A percentile compares a stretch with the other conserved stretches of the same genome.
Conservation (phyloP, 73 alveolate genomes). For the Paramecium caudatum region DNA sequence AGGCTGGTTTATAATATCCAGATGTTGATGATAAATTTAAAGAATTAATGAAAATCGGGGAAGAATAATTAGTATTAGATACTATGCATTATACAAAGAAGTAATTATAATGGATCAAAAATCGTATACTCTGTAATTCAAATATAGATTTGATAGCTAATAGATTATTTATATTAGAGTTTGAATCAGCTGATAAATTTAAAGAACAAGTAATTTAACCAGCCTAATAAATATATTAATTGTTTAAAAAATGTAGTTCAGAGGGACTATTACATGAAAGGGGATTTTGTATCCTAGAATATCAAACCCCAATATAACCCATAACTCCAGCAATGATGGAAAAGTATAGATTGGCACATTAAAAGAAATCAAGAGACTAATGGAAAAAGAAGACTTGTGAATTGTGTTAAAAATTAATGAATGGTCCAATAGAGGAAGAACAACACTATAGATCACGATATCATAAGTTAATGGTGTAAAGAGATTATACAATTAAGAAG, state of each 20-base stretch:
- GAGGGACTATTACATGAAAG: constrained; percentile 2
- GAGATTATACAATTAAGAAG: too few species aligned
- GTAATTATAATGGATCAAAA: constrained; percentile 68
- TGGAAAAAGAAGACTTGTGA: constrained; percentile 71
- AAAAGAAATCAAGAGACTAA: constrained; percentile 16
- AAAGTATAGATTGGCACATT: constrained; percentile 29
- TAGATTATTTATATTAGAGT: constrained; percentile 66
- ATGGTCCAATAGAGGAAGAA: constrained; percentile 62
- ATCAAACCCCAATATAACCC: background rate
- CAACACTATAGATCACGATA: constrained; percentile 36
- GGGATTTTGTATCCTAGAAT: background rate
- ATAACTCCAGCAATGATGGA: constrained; percentile 15
- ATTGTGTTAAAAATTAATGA: constrained; percentile 40
- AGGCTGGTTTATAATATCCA: background rate
- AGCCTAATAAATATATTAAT: constrained; percentile 38
- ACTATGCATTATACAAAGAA: constrained; percentile 68
- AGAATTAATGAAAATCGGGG: background rate
- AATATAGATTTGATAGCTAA: constrained; percentile 51
- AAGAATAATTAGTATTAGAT: constrained; percentile 55
- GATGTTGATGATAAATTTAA: constrained; percentile 64
- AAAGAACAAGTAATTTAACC: constrained; percentile 52
- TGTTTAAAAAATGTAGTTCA: constrained; percentile 48
- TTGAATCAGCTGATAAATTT: constrained; percentile 48
- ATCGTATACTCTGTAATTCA: constrained; percentile 62
- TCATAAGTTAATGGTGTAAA: too few species aligned